Evolutionary conservation across 1,284 basidiomycete species (phyloP).

Genomic region (Ganoderma resinaceum): DNA sequence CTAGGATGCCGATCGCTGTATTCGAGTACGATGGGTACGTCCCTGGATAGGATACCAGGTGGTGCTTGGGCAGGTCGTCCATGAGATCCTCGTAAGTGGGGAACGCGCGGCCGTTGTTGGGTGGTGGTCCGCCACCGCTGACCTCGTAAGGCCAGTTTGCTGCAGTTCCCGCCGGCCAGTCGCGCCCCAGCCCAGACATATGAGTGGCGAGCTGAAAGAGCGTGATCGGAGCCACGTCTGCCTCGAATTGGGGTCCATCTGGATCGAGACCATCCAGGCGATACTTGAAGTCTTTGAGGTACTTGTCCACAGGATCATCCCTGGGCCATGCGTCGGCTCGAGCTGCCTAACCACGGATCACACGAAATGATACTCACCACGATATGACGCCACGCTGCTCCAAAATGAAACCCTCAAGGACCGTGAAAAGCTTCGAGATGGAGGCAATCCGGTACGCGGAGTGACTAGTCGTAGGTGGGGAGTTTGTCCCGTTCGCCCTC

Average conservation of each 20-base stretch:
- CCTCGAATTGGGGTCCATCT: not conserved
- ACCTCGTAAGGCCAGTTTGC: slow-evolving; percentile 47
- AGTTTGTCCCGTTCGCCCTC: slow-evolving; percentile 26
- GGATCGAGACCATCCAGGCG: slow-evolving; percentile 24
- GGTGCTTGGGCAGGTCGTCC: slow-evolving; percentile 44
- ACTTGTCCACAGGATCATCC: slow-evolving; percentile 52
- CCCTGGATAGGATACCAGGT: slow-evolving; percentile 49
- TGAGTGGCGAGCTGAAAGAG: slow-evolving; percentile 54
- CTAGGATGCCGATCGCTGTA: slow-evolving; percentile 50
- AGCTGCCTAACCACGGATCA: not conserved
- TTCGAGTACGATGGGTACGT: slow-evolving; percentile 58
- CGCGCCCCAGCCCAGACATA: slow-evolving; percentile 54
- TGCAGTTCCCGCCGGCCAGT: slow-evolving; percentile 50
- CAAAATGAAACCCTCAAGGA: slow-evolving; percentile 53
- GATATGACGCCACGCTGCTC: slow-evolving; percentile 49
- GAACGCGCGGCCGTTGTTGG: slow-evolving; percentile 40
- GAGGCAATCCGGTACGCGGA: slow-evolving; percentile 44
- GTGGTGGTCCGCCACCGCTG: slow-evolving; percentile 37
- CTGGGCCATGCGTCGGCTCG: slow-evolving; percentile 30
- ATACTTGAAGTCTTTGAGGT: slow-evolving; percentile 45
- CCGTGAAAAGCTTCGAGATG: slow-evolving; percentile 55
- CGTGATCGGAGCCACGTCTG: slow-evolving; percentile 45
- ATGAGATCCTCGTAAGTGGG: slow-evolving; percentile 42
- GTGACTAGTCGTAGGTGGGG: slow-evolving; percentile 22
- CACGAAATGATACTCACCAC: slow-evolving; percentile 41